A percentile compares a stretch with the other conserved stretches of the same genome.
Evolutionary conservation across 2,329 filamentous ascomycete genomes (phyloP).

Genomic region (Rhinocladiella similis): DNA sequence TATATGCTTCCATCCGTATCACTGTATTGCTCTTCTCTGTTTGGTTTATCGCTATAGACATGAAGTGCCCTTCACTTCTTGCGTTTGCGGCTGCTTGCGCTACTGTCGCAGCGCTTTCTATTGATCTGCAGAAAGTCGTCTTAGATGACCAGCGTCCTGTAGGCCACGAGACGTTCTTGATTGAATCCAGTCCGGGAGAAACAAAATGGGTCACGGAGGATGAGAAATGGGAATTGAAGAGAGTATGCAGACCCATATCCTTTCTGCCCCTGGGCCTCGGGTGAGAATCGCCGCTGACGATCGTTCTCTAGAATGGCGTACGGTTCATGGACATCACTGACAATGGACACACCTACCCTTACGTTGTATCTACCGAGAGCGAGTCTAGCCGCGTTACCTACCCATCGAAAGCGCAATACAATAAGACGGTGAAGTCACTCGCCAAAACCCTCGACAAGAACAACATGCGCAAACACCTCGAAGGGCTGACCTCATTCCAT

Average conservation of each 20-base stretch:
- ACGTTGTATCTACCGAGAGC: slow-evolving; percentile 35
- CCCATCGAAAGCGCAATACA: slow-evolving; percentile 65
- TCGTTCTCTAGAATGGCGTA: slow-evolving; percentile 65
- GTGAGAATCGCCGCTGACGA: slow-evolving; percentile 12
- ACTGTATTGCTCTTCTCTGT: background rate
- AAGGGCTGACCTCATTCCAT: slow-evolving; percentile 63
- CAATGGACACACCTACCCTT: slow-evolving; percentile 62
- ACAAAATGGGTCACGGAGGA: slow-evolving; percentile 89
- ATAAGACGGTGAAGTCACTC: slow-evolving; percentile 67
- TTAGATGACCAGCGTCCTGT: slow-evolving; percentile 4
- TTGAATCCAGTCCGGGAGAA: slow-evolving; percentile 82
- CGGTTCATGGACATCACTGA: slow-evolving; percentile 96
- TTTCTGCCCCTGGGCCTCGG: background rate
- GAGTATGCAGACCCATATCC: slow-evolving; percentile 55
- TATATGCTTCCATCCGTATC: background rate
- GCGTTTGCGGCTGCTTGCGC: slow-evolving; percentile 10
- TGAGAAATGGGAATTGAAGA: slow-evolving; percentile 87
- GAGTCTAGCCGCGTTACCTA: slow-evolving; percentile 54
- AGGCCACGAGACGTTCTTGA: slow-evolving; percentile 61
- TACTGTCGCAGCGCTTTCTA: slow-evolving; percentile 34
- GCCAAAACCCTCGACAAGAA: slow-evolving; percentile 69
- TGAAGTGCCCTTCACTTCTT: slow-evolving; percentile 39
- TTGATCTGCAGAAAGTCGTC: slow-evolving; percentile 33
- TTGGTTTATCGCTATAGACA: slow-evolving; percentile 24
- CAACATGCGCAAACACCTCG: slow-evolving; percentile 75